A percentile compares a stretch with the other conserved stretches of the same genome.
These are phyloP conservation scores for Vitis labrusca DNA, from an alignment of 164 flowering plant species.

Conservation along the genomic window DNA sequence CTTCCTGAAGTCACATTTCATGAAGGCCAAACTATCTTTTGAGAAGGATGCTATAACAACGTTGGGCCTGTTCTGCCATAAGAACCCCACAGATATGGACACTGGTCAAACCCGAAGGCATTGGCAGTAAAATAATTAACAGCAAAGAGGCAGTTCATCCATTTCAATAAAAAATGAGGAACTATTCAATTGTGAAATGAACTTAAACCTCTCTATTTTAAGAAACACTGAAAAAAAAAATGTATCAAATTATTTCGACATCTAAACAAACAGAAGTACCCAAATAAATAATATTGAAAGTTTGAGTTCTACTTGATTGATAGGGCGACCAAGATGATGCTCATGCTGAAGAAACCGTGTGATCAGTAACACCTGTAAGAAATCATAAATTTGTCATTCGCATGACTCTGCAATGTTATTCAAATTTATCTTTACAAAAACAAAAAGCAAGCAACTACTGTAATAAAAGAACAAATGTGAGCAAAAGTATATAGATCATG, in stretches of 20 bases:
- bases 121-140: neutral
- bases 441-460: too few relatives aligned
- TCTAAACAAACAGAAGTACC: neutral
- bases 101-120: too few relatives aligned
- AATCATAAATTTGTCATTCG: neutral
- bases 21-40: too few relatives aligned
- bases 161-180: neutral
- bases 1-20: too few relatives aligned
- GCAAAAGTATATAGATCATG: too few relatives aligned
- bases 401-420: too few relatives aligned
- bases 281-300: neutral
- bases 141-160: neutral
- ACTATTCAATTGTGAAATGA: neutral
- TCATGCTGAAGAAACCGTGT: slow-evolving; percentile 96
- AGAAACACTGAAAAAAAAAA: neutral
- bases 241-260: neutral
- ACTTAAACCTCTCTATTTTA: neutral
- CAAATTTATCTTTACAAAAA: too few relatives aligned
- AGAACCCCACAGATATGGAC: too few relatives aligned
- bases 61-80: too few relatives aligned
- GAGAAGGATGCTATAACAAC: too few relatives aligned
- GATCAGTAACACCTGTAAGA: slow-evolving; percentile 67
- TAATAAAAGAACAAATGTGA: too few relatives aligned
- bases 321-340: slow-evolving; percentile 81
- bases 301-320: slow-evolving; percentile 57